phyloP scores from a whole-genome alignment of 164 flowering plant genomes.

The Saururus chinensis region DNA sequence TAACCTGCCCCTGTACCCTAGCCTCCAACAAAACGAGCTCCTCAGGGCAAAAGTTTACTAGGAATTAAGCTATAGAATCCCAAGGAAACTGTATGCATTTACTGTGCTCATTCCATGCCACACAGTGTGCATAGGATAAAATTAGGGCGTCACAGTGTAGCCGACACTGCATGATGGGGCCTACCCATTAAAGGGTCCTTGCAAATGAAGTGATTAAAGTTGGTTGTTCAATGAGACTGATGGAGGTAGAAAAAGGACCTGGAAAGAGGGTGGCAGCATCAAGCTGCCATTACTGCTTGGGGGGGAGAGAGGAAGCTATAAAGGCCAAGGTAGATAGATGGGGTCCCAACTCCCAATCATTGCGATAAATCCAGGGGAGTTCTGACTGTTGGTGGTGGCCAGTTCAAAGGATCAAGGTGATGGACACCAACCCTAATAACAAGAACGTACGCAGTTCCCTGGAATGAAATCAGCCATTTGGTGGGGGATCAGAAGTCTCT shows the following conservation, averaged over 20 bases:
- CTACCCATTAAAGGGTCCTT: too few relatives aligned
- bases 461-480: background rate
- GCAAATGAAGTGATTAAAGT: background rate
- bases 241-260: background rate
- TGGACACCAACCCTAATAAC: background rate
- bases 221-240: too few relatives aligned
- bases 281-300: background rate
- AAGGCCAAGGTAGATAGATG: background rate
- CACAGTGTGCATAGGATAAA: background rate
- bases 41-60: background rate
- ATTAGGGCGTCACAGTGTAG: background rate
- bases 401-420: background rate
- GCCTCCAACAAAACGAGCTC: background rate
- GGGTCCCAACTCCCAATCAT: slow-evolving; percentile 3
- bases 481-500: background rate
- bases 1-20: too few relatives aligned
- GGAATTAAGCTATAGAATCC: background rate
- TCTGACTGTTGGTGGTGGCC: background rate
- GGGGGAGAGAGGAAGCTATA: background rate
- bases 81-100: too few relatives aligned
- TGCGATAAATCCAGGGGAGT: background rate
- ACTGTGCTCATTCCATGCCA: background rate
- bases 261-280: background rate
- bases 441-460: slow-evolving; percentile 1
- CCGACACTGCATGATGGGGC: background rate